A percentile compares a stretch with the other conserved stretches of the same genome.
Evolutionary conservation across 352 stramenopile genomes (phyloP).

Genomic region (Pilasporangium apinafurcum): DNA sequence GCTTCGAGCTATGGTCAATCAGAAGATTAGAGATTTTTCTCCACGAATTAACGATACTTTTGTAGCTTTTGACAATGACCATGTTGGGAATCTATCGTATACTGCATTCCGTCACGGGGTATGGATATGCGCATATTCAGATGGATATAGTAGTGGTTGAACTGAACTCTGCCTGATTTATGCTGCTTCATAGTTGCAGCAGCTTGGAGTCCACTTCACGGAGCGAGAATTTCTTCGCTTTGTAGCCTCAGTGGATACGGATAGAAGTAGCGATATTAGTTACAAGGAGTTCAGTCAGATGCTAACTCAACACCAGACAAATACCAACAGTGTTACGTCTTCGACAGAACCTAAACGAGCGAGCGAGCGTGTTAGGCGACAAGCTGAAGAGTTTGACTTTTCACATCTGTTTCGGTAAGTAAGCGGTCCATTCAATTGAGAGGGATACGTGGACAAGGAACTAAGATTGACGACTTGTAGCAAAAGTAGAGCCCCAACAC

Average conservation of each 20-base stretch:
- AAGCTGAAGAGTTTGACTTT: slow-evolving; percentile 31
- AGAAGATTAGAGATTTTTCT: slow-evolving; percentile 34
- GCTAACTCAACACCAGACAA: slow-evolving; percentile 7
- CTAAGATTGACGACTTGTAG: slow-evolving; percentile 7
- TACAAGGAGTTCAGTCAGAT: slow-evolving; percentile 50
- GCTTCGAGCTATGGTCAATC: slow-evolving; percentile 25
- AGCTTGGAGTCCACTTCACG: slow-evolving; percentile 41
- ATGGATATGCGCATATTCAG: neutral
- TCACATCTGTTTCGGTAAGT: slow-evolving; percentile 30
- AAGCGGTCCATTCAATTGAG: neutral
- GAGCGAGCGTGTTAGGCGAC: slow-evolving; percentile 6
- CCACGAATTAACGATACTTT: slow-evolving; percentile 41
- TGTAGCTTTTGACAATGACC: slow-evolving; percentile 44
- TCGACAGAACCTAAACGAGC: neutral
- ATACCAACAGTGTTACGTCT: neutral
- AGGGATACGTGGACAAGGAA: neutral
- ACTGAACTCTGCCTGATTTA: neutral
- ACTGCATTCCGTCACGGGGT: slow-evolving; percentile 40
- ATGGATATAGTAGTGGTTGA: neutral
- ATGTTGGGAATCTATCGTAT: slow-evolving; percentile 47
- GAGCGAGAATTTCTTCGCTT: slow-evolving; percentile 42
- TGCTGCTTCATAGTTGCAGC: slow-evolving; percentile 22
- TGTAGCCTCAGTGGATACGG: slow-evolving; percentile 24
- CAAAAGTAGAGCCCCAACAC: slow-evolving; percentile 25
- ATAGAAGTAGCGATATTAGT: slow-evolving; percentile 47